Percentiles rank a stretch among this genome's conserved stretches.
These are phyloP conservation scores for Russula lepida DNA, from an alignment of 768 basidiomycete species.

Conservation along the genomic window DNA sequence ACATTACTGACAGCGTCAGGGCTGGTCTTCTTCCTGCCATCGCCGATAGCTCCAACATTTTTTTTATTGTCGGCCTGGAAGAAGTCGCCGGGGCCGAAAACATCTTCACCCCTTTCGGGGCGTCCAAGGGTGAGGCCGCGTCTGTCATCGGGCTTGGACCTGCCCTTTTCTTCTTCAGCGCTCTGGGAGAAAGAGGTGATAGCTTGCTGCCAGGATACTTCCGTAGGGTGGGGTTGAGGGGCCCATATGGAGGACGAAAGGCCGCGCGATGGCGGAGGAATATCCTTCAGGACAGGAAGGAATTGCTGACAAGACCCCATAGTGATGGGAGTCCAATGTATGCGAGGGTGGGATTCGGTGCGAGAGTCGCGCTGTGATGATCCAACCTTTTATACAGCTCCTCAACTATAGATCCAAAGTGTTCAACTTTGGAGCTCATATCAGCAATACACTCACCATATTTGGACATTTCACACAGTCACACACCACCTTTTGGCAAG, in stretches of 20 bases:
- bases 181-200: constrained; percentile 47
- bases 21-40: constrained; percentile 59
- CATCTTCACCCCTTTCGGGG: constrained; percentile 45
- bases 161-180: constrained; percentile 33
- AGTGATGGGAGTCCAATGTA: neutral
- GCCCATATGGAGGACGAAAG: constrained; percentile 63
- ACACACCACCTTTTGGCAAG: constrained; percentile 13
- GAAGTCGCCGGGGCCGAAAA: constrained; percentile 50
- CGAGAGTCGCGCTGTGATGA: constrained; percentile 9
- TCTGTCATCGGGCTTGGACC: constrained; percentile 22
- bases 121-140: constrained; percentile 26
- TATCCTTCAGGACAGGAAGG: constrained; percentile 13
- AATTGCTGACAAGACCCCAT: constrained; percentile 21
- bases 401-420: constrained; percentile 5
- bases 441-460: constrained; percentile 16
- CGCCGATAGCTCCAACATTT: constrained; percentile 67
- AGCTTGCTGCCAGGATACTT: constrained; percentile 58
- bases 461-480: constrained; percentile 17
- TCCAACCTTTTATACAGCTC: constrained; percentile 18
- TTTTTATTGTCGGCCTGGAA: constrained; percentile 34
- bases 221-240: constrained; percentile 64
- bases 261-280: constrained; percentile 17
- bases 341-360: constrained; percentile 10
- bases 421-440: neutral
- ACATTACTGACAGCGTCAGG: constrained; percentile 52